Evolutionary conservation across 306 rosid species (phyloP).

Genomic region (Chamaecrista fasciculata): DNA sequence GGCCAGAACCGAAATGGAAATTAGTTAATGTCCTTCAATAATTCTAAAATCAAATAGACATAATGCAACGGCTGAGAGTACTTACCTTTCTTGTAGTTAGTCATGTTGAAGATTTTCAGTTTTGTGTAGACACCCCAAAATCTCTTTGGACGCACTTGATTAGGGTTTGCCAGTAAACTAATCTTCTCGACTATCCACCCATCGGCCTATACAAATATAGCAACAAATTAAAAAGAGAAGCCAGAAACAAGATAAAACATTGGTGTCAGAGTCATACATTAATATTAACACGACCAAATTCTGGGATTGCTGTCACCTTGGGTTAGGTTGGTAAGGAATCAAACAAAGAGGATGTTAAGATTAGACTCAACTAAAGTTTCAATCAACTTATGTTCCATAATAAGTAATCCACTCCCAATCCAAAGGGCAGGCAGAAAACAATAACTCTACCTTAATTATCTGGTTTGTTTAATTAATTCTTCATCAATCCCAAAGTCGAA

Average conservation of each 20-base stretch:
- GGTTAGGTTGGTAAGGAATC: neutral
- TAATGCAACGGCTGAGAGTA: conserved; percentile 5
- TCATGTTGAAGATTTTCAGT: conserved; percentile 94
- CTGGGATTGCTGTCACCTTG: neutral
- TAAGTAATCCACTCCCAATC: neutral
- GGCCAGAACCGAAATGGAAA: conserved; percentile 7
- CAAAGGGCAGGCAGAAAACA: neutral
- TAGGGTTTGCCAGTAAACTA: conserved; percentile 88
- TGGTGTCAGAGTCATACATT: neutral
- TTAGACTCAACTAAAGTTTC: neutral
- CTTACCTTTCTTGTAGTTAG: conserved; percentile 81
- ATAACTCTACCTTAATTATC: neutral
- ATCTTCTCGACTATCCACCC: conserved; percentile 96
- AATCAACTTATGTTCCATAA: neutral
- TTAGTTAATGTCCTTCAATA: conserved; percentile 1
- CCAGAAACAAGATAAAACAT: conserved; percentile 18
- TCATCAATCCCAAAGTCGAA: neutral
- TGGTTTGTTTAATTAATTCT: neutral
- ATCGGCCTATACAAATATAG: conserved; percentile 65
- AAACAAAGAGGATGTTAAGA: neutral
- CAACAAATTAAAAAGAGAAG: conserved; percentile 17
- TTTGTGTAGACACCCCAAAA: conserved; percentile 99
- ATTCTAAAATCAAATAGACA: conserved; percentile 12
- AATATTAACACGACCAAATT: neutral
- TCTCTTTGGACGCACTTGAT: conserved; percentile 85